Evolutionary conservation across 2,329 filamentous ascomycete genomes (phyloP), one percentile per base, ranked within the genome.

Genomic region (Botrytis deweyae): DNA sequence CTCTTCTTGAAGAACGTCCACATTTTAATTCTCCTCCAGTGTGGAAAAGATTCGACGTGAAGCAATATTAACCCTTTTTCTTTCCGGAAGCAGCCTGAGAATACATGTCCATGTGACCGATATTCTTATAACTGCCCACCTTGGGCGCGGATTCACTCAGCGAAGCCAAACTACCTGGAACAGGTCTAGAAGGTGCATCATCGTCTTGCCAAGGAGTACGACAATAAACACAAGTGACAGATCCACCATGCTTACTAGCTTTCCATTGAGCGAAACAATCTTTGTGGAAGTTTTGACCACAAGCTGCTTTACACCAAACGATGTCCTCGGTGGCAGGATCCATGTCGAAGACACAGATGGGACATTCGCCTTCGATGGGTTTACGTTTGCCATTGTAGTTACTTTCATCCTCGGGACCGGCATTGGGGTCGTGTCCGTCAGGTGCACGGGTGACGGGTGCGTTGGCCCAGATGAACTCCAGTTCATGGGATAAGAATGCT

Each of bases 181-280:
- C 36, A 49, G 33, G 52, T 38, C 58, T 61, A 20, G 44, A 33
- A 52, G 38, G 12, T 25, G 52, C 46, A 62, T 46, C 67, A 40
- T 86, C 85, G 0, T 82, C 84, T 75, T 86, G 81, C 89, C 89
- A 91, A 2, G 79, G 78, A 18, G 86, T 86, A n/a, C 88, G 86
- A 75, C 89, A 91, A 78, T 88, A 87, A 0, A 89, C 89, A 77
- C 89, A 91, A 1, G 88, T 89, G 20, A 88, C 85, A 25, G 82
- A 8, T 25, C 72, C 72, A 71, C 76, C 76, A 77, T 78, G 79
- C 78, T 87, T 87, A 36, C 84, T 86, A 9, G 80, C 77, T 0
- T 84, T 85, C 87, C 87, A 89, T 79, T 84, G 87, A 76, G 84
- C 82, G 78, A 89, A 87, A 76, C 87, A 89, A 49, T 83, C 80